Evolutionary conservation across 1,139 yeast species (phyloP), one percentile per base, ranked within the genome.

Genomic region (Groenewaldozyma auringiensis): DNA sequence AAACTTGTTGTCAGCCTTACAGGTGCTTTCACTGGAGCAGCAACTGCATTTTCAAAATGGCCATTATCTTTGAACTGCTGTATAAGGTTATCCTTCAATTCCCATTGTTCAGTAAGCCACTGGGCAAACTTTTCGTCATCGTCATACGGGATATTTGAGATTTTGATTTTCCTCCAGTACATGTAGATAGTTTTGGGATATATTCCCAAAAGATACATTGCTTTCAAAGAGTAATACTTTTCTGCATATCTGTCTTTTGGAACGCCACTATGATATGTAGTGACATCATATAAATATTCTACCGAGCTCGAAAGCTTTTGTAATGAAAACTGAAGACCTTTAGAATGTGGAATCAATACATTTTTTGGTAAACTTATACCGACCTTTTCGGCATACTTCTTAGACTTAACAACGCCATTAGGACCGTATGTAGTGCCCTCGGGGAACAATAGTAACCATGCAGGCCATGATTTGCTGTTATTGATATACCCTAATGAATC

Each of bases 391-490:
- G 85, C 83, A 64, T 69, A 92, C 14, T 63, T 71, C 14, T 68
- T 69, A 2, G 89, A 79, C 49, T 76, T 76, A 4, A 59, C 67
- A 42, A 76, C 72, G 2, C 96, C 87, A 52, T 77, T 74, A 11
- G 70, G 70, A 34, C 94, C 81, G 49, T 85, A 69, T 45, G 88
- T 94, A 0, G 99, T 92, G 2, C 99, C 99, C 64, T 92, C 99
- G 1, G 99, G 98, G 64, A 83, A 92, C 31, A 92, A 63, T 22
- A 89, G 65, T 45, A 92, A 52, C 72, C 72, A 69, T n/a, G 66
- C 59, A 3, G 74, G 72, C 61, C 63, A 62, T 40, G 47, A 47
- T 41, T 64, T 66, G 6, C 50, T 37, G 29, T 36, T 45, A 46
- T 78, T 81, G 21, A 83, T 69, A 31, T 70, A 71, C 17, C 69